Conservation (phyloP, 192 early-diverging fungal genomes). For the Gigaspora rosea region DNA sequence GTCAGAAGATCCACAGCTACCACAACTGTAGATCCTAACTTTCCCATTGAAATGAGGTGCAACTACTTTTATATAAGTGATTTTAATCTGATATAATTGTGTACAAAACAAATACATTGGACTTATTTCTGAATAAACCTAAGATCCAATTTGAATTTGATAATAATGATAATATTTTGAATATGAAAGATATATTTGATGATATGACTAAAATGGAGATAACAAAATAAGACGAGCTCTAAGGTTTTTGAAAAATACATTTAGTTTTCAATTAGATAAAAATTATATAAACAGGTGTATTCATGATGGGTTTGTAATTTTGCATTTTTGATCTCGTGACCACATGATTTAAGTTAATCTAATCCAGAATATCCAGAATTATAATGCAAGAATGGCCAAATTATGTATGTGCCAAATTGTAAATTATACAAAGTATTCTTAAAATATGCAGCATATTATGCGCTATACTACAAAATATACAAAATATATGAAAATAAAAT, state of each 20-base stretch:
- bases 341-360: no score
- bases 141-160: constrained; percentile 23
- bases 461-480: no score
- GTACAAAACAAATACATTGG: background rate
- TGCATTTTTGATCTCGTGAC: no score
- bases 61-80: constrained; percentile 17
- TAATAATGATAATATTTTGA: constrained; percentile 21
- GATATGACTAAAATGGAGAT: constrained; percentile 27
- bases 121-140: constrained; percentile 16
- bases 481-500: no score
- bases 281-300: constrained; percentile 21
- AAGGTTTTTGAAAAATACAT: constrained; percentile 20
- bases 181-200: constrained; percentile 30
- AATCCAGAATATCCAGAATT: no score
- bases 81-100: background rate
- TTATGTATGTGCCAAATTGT: no score
- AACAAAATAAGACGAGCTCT: constrained; percentile 18
- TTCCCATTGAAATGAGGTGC: constrained; percentile 19
- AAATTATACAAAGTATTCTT: no score
- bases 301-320: no score
- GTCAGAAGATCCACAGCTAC: constrained; percentile 25
- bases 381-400: no score
- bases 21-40: constrained; percentile 18
- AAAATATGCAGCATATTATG: no score
- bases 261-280: constrained; percentile 22